A percentile compares a stretch with the other conserved stretches of the same genome.
phyloP scores from a whole-genome alignment of 495 filamentous ascomycete genomes.

The Penicillium longicatenatum region DNA sequence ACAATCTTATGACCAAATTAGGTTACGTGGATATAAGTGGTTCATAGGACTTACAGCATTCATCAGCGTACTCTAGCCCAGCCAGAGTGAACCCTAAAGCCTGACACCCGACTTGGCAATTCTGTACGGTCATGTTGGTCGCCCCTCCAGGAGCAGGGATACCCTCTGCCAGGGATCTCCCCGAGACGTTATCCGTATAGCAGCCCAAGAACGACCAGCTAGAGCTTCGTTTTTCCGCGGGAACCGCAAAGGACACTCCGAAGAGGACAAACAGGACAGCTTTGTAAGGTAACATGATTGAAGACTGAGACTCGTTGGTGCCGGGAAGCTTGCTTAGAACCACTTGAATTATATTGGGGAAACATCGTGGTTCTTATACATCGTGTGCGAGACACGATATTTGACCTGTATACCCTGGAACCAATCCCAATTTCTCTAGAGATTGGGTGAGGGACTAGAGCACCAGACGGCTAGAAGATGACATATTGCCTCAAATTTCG shows the following conservation, averaged over 20 bases:
- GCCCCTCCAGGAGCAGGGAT: not conserved
- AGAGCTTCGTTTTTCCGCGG: not conserved
- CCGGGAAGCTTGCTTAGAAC: not conserved
- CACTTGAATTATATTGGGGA: not conserved
- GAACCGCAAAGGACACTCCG: not conserved
- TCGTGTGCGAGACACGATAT: not conserved
- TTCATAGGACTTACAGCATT: not conserved
- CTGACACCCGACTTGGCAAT: not conserved
- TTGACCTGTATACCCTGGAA: not conserved
- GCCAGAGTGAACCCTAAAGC: not conserved
- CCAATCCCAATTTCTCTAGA: not conserved
- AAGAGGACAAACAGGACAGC: not conserved
- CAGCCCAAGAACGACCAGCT: not conserved
- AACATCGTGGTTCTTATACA: not conserved
- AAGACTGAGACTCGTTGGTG: not conserved
- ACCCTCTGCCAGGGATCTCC: not conserved
- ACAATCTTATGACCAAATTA: not conserved
- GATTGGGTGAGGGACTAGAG: not conserved
- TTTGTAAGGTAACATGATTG: not conserved
- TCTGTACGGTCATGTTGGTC: not conserved
- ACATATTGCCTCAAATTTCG: not conserved
- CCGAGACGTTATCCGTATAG: not conserved
- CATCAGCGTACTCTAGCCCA: not conserved
- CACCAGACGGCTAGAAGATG: not conserved
- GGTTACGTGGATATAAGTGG: not conserved